Evolutionary conservation across 257 asterid species (phyloP).

Genomic region (Nemophila menziesii): DNA sequence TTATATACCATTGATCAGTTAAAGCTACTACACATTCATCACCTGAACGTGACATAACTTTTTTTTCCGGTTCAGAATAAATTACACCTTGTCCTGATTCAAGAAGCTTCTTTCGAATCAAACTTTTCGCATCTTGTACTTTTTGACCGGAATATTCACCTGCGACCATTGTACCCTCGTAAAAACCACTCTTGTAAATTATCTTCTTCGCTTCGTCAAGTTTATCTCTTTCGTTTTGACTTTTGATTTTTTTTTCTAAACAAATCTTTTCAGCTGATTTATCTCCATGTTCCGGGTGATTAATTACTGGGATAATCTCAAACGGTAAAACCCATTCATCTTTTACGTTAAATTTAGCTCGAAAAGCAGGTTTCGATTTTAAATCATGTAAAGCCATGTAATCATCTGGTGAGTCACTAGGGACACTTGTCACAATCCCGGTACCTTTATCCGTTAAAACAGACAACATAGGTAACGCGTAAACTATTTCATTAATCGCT

Average conservation of each 20-base stretch:
- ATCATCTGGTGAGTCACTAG: slow-evolving; percentile 92
- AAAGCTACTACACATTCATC: slow-evolving; percentile 28
- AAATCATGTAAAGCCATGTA: slow-evolving; percentile 71
- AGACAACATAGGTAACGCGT: slow-evolving; percentile 84
- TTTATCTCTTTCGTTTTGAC: slow-evolving; percentile 8
- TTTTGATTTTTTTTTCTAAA: slow-evolving; percentile 10
- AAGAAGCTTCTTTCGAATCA: slow-evolving; percentile 2
- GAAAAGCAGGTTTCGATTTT: slow-evolving; percentile 6
- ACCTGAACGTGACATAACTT: not conserved
- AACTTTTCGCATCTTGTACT: slow-evolving; percentile 6
- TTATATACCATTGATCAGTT: not conserved
- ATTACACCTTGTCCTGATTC: slow-evolving; percentile 1
- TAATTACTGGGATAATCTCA: slow-evolving; percentile 5
- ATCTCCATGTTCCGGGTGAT: slow-evolving; percentile 6
- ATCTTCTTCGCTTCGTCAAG: slow-evolving; percentile 8
- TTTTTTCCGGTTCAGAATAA: slow-evolving; percentile 4
- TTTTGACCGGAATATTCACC: slow-evolving; percentile 4
- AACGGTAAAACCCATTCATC: slow-evolving; percentile 9
- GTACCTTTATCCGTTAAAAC: slow-evolving; percentile 93
- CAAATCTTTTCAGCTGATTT: slow-evolving; percentile 8
- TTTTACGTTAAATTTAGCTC: slow-evolving; percentile 6
- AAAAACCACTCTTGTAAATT: slow-evolving; percentile 6
- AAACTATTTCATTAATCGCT: slow-evolving; percentile 57
- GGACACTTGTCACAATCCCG: slow-evolving; percentile 90
- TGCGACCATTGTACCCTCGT: slow-evolving; percentile 14